phyloP scores from a whole-genome alignment of 345 rosid genomes.

The Cardamine chenopodiifolia region DNA sequence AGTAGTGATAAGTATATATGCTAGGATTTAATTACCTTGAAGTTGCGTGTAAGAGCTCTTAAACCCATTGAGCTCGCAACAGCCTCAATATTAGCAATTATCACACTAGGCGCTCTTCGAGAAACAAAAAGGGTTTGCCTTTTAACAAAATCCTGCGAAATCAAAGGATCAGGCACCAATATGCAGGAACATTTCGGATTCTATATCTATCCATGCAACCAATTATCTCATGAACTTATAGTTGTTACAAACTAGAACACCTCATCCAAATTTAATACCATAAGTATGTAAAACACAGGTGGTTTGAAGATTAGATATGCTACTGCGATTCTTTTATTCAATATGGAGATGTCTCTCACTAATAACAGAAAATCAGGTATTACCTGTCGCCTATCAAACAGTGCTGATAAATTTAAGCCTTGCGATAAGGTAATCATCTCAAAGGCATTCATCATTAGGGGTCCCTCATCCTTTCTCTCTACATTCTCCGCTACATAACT shows the following conservation, averaged over 20 bases:
- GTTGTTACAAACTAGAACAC: slow-evolving; percentile 7
- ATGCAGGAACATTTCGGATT: neutral
- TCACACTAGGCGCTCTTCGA: slow-evolving; percentile 62
- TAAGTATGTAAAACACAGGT: neutral
- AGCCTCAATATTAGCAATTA: slow-evolving; percentile 68
- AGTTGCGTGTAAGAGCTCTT: slow-evolving; percentile 69
- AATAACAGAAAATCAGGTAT: neutral
- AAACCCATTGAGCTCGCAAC: slow-evolving; percentile 69
- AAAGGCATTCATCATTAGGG: slow-evolving; percentile 90
- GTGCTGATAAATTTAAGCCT: slow-evolving; percentile 85
- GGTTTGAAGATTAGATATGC: neutral
- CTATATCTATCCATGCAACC: slow-evolving; percentile 14
- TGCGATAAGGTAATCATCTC: slow-evolving; percentile 98
- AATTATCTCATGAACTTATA: slow-evolving; percentile 13
- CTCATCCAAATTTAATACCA: neutral
- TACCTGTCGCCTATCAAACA: slow-evolving; percentile 93
- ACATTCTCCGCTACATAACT: slow-evolving; percentile 63
- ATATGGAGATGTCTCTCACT: neutral
- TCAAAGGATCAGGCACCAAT: slow-evolving; percentile 13
- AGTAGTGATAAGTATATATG: neutral
- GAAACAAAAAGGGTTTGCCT: slow-evolving; percentile 91
- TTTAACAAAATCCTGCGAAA: slow-evolving; percentile 68
- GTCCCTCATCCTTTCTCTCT: slow-evolving; percentile 54
- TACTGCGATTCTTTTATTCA: neutral
- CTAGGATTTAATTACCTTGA: slow-evolving; percentile 58